Base-by-base conservation (phyloP, 768 basidiomycete genomes). In the Trametopsis cervina region DNA sequence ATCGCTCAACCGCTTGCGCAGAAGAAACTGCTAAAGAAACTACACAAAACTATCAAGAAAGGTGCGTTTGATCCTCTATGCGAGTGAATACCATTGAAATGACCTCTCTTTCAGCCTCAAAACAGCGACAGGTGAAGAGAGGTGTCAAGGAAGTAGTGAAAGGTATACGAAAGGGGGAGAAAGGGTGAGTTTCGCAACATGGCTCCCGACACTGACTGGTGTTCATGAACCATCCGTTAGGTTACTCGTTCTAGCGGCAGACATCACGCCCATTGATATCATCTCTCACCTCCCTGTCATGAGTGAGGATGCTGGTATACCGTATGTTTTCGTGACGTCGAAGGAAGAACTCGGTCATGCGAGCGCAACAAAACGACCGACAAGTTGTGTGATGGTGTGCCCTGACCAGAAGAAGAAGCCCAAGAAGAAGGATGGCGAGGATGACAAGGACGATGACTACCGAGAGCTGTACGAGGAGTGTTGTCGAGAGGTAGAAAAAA, bases 71-170 rank as follows among this genome's bases (percentile, higher is more conserved):
- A n/a, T 55, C 26, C n/a, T 18, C 33, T 27, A 23, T 27, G 23
- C 12, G 25, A 24, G 27, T 45, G n/a, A 12, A n/a, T n/a, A n/a
- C n/a, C n/a, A n/a, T n/a, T n/a, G n/a, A 17, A 17, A n/a, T n/a
- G 2, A 21, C 10, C 39, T n/a, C 5, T 9, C 2, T 35, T 20
- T 29, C 58, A 95, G 92, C 96, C 15, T 93, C 94, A 21, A 96
- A 95, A 66, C 83, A 82, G 35, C 81, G 95, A 51, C 93, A 96
- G 66, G 85, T 98, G 25, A 97, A 96, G 72, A 81, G 96, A 39
- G 96, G 96, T 35, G 95, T 99, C 41, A 98, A 98, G 68, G 96
- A 99, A 67, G 90, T 99, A 26, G 92, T 96, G 38, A 99, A 99
- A 67, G 91, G 91, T 2, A 86, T 99, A 36, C 78, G 94, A 46